A percentile compares a stretch with the other conserved stretches of the same genome.
These are phyloP conservation scores for Erodium chrysanthum DNA, from an alignment of 441 rosid genomes.

Conservation along the genomic window DNA sequence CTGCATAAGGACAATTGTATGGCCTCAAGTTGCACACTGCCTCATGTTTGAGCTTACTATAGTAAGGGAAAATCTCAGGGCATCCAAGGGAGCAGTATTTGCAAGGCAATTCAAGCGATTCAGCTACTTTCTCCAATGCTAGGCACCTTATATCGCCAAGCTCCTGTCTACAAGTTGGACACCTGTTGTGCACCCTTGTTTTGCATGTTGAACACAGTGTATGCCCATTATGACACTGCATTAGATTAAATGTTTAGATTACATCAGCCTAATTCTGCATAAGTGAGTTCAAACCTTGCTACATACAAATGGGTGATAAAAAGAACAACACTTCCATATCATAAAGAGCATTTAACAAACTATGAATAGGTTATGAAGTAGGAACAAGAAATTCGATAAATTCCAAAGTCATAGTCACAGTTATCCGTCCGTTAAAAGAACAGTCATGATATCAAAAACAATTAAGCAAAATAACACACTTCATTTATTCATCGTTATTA, in stretches of 20 bases:
- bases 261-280: not conserved
- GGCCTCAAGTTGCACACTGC: constrained; percentile 57
- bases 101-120: constrained; percentile 66
- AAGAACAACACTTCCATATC: too few relatives aligned
- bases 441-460: too few relatives aligned
- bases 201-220: constrained; percentile 69
- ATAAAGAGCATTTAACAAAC: too few relatives aligned
- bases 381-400: too few relatives aligned
- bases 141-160: constrained; percentile 80
- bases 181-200: constrained; percentile 51
- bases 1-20: constrained; percentile 68
- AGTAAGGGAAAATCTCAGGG: constrained; percentile 57
- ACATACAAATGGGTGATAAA: too few relatives aligned
- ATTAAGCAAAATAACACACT: too few relatives aligned
- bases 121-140: constrained; percentile 73
- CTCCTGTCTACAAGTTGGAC: constrained; percentile 72
- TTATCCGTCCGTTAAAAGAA: too few relatives aligned
- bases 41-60: constrained; percentile 73
- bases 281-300: not conserved
- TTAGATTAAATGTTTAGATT: not conserved
- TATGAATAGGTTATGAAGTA: too few relatives aligned
- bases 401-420: too few relatives aligned
- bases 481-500: too few relatives aligned
- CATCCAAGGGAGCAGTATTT: constrained; percentile 57
- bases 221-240: constrained; percentile 77